Percentiles rank a stretch among this genome's conserved stretches.
Conservation (phyloP, 2,329 filamentous ascomycete species). For the Thermomyces lanuginosus region DNA sequence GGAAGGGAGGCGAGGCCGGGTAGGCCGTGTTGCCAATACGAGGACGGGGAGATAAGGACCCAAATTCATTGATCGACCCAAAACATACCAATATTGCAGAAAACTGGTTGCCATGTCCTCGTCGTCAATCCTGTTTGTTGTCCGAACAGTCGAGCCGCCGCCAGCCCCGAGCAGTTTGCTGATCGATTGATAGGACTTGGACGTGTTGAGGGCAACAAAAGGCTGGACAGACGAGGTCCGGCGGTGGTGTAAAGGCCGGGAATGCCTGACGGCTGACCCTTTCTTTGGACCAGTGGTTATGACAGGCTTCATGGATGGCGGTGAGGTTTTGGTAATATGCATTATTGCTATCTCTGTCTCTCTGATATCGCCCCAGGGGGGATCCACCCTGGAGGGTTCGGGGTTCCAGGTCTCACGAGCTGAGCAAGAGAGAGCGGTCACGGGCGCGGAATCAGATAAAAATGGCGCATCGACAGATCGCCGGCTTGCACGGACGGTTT, state of each 20-base stretch:
- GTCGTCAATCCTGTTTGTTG: constrained; percentile 11
- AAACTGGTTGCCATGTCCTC: constrained; percentile 30
- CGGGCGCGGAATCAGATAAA: constrained; percentile 3
- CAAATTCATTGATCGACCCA: constrained; percentile 1
- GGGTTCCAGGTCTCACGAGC: constrained; percentile 1
- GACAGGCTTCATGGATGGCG: constrained; percentile 22
- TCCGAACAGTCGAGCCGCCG: constrained; percentile 10
- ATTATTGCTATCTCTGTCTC: constrained; percentile 2
- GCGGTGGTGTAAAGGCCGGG: constrained; percentile 18
- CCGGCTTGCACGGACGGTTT: neutral
- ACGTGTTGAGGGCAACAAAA: neutral
- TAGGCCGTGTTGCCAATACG: neutral
- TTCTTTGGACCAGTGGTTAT: constrained; percentile 17
- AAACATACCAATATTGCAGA: constrained; percentile 29
- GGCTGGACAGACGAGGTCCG: constrained; percentile 12
- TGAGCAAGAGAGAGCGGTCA: neutral
- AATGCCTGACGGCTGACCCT: constrained; percentile 10
- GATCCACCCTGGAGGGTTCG: neutral
- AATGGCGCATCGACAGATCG: neutral
- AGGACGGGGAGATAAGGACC: constrained; percentile 6
- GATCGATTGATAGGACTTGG: constrained; percentile 14
- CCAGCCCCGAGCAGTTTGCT: constrained; percentile 17
- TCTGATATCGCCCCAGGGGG: neutral
- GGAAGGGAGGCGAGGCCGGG: neutral
- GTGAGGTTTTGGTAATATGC: constrained; percentile 13